Evolutionary conservation across 179 eudicot genomes (phyloP).

Genomic region (Silene noctiflora): DNA sequence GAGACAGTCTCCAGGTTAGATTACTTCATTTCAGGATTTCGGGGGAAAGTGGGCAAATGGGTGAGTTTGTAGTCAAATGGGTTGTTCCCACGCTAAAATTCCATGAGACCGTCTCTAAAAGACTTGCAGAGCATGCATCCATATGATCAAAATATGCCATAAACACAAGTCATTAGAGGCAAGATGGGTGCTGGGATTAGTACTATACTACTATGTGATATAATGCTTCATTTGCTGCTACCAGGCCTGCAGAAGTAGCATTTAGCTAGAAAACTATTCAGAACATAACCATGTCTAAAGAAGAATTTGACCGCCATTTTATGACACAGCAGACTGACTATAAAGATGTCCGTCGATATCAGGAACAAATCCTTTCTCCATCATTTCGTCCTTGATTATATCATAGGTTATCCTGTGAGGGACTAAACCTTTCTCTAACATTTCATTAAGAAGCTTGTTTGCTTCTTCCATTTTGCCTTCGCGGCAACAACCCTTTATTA

Average conservation of each 20-base stretch:
- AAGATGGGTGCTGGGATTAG: no score
- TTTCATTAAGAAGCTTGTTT: slow-evolving; percentile 42
- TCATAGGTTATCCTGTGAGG: slow-evolving; percentile 44
- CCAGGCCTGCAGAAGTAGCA: no score
- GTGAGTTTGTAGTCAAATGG: neutral
- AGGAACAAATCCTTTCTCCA: slow-evolving; percentile 47
- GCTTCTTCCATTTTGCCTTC: slow-evolving; percentile 43
- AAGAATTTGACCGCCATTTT: neutral
- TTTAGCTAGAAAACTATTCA: neutral
- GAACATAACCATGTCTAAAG: neutral
- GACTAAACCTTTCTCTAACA: slow-evolving; percentile 45
- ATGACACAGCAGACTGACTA: slow-evolving; percentile 26
- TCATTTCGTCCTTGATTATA: slow-evolving; percentile 42
- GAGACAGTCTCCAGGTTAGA: no score
- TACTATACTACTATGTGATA: no score
- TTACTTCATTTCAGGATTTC: no score
- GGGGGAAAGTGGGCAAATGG: no score
- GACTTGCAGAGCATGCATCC: no score
- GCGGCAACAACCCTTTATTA: slow-evolving; percentile 37
- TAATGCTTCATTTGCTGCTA: no score
- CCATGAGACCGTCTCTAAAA: no score
- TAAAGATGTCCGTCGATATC: slow-evolving; percentile 48
- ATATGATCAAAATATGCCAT: no score
- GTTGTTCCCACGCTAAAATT: no score
- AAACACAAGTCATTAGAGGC: no score